Evolutionary conservation across 2,329 filamentous ascomycete genomes (phyloP), one percentile per base, ranked within the genome.

Genomic region (Sclerotinia minor): DNA sequence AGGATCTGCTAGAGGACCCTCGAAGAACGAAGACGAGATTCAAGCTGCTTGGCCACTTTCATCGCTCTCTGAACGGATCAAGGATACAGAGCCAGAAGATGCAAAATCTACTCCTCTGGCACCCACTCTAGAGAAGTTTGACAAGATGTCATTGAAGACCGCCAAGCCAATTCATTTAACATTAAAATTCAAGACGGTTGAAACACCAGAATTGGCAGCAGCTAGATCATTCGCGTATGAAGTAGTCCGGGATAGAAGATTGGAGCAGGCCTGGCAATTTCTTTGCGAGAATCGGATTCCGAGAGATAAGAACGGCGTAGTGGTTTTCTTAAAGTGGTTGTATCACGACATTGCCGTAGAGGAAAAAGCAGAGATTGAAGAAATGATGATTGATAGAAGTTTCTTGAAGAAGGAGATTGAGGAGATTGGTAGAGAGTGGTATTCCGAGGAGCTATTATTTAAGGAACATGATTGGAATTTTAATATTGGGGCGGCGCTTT

Each of bases 181-280:
- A 29, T 60, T 29, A n/a, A n/a, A 49, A 35, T 9, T 47, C 19
- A 60, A 63, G 19, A 29, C n/a, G 3, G 26, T 45, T 9, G 47
- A 47, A 3, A 29, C 41, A 45, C 47, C 61, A 5, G 9, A 35
- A 64, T 47, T 24, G 53, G 32, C 69, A 60, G 21, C 24, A 2
- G 69, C 69, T 8, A 71, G 49, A 21, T 24, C 41, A 17, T 73
- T 73, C 59, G 73, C 69, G 0, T 45, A 67, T 5, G 68, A 70
- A 0, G 65, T 65, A 7, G 67, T 73, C 17, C 66, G 64, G 1
- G 68, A 71, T 7, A 68, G 55, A 49, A 69, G 73, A 26, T 45
- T 75, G 13, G 52, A 71, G 65, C 73, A 75, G 35, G 63, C 38
- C 45, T 65, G 63, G 63, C 49, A 65, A n/a, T 65, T 47, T 9